These are phyloP conservation scores for Nitzschia sp. DNA, from an alignment of 108 stramenopile genomes.

Conservation along the genomic window DNA sequence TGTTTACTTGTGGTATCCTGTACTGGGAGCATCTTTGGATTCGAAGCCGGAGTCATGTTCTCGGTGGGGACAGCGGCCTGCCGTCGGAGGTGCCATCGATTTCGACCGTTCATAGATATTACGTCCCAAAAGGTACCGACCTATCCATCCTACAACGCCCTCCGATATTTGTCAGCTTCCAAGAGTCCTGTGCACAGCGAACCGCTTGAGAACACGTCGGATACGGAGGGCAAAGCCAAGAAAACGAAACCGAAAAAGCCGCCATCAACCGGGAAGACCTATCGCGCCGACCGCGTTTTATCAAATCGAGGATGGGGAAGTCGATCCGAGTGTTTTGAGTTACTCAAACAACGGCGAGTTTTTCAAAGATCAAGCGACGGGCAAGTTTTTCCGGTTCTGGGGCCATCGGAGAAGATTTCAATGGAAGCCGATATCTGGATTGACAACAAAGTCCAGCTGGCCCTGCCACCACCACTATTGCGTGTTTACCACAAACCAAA, in stretches of 20 bases:
- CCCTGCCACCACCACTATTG: conserved; percentile 60
- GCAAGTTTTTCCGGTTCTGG: conserved; percentile 27
- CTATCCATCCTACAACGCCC: neutral
- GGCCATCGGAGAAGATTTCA: conserved; percentile 69
- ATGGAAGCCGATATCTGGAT: conserved; percentile 60
- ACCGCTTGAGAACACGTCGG: no score
- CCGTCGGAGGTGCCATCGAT: no score
- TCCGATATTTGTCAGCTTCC: neutral
- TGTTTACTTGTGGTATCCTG: no score
- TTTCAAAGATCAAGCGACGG: conserved; percentile 31
- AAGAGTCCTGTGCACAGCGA: no score
- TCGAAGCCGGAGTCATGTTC: neutral
- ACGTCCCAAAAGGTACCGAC: no score
- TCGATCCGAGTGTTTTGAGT: conserved; percentile 68
- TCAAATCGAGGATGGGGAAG: conserved; percentile 73
- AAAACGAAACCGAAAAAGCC: neutral
- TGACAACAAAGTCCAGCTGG: conserved; percentile 62
- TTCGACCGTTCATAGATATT: no score
- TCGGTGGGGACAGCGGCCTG: neutral
- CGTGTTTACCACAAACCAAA: conserved; percentile 85
- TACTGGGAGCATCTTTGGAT: no score
- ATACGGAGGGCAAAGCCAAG: no score
- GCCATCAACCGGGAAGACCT: neutral
- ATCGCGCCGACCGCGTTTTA: conserved; percentile 79
- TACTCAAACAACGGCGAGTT: conserved; percentile 68